Percentiles rank a stretch among this genome's conserved stretches.
Conservation (phyloP, 257 asterid species). For the Jaltomata sinuosa region DNA sequence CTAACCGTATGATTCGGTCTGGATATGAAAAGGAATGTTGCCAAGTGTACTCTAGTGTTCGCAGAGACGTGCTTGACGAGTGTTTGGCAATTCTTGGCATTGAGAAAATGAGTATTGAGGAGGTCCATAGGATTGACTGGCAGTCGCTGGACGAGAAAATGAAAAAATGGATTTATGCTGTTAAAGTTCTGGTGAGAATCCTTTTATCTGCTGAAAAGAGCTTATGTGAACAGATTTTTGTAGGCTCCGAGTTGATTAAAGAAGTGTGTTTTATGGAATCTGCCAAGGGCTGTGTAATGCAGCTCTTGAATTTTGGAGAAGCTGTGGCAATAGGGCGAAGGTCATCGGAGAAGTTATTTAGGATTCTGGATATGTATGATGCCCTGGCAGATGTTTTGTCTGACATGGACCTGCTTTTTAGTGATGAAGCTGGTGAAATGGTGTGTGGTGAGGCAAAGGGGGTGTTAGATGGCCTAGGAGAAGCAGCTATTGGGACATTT, state of each 20-base stretch:
- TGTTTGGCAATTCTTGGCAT: constrained; percentile 69
- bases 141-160: constrained; percentile 70
- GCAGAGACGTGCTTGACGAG: constrained; percentile 87
- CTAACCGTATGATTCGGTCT: constrained; percentile 77
- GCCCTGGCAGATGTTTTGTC: constrained; percentile 56
- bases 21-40: constrained; percentile 95
- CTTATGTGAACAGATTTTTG: constrained; percentile 67
- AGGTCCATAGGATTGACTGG: constrained; percentile 92
- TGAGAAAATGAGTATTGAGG: constrained; percentile 90
- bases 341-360: constrained; percentile 78
- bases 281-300: constrained; percentile 88
- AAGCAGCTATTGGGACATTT: constrained; percentile 85
- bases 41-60: constrained; percentile 74
- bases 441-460: constrained; percentile 80
- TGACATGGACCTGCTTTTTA: constrained; percentile 50
- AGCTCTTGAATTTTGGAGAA: constrained; percentile 90
- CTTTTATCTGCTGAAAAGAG: constrained; percentile 62
- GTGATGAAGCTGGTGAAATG: constrained; percentile 72
- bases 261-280: constrained; percentile 87
- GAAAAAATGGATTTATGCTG: constrained; percentile 88
- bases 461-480: constrained; percentile 65
- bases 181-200: constrained; percentile 63
- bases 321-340: constrained; percentile 85
- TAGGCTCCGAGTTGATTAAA: constrained; percentile 62
- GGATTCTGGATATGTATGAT: constrained; percentile 91